Conservation (phyloP, 768 basidiomycete species). For the Candolleomyces aberdarensis region DNA sequence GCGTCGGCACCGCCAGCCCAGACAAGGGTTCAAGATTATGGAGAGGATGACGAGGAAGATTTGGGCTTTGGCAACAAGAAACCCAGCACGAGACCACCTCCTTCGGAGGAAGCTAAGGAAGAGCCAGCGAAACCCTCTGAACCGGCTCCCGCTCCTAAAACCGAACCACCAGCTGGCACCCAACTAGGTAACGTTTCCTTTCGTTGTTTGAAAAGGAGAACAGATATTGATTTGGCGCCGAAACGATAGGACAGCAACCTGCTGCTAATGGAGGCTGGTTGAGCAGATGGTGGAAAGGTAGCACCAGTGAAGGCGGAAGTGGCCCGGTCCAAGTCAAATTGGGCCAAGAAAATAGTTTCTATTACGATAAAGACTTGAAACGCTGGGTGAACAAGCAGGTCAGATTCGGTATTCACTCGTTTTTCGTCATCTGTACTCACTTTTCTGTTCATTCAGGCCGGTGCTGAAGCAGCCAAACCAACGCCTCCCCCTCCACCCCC, state of each 20-base stretch:
- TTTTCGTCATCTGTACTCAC: not conserved
- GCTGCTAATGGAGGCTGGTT: slow-evolving; percentile 66
- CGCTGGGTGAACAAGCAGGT: slow-evolving; percentile 97
- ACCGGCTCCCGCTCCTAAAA: slow-evolving; percentile 16
- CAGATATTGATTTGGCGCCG: not conserved
- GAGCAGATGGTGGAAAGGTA: slow-evolving; percentile 74
- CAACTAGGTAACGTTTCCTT: slow-evolving; percentile 23
- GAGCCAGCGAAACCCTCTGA: slow-evolving; percentile 11
- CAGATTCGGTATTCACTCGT: slow-evolving; percentile 10
- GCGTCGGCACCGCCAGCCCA: slow-evolving; percentile 16
- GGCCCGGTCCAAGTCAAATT: slow-evolving; percentile 89
- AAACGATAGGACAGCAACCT: not conserved
- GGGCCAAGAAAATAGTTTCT: slow-evolving; percentile 86
- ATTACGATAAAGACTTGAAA: slow-evolving; percentile 93
- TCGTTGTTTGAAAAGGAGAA: not conserved
- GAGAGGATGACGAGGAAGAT: slow-evolving; percentile 78
- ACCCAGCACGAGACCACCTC: slow-evolving; percentile 25
- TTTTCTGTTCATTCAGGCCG: slow-evolving; percentile 41
- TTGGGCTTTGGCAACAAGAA: slow-evolving; percentile 84
- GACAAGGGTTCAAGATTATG: slow-evolving; percentile 13
- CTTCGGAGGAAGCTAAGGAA: slow-evolving; percentile 23
- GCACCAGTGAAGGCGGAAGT: slow-evolving; percentile 42
- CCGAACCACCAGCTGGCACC: slow-evolving; percentile 3
- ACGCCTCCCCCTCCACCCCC: slow-evolving; percentile 63
- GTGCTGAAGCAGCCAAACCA: slow-evolving; percentile 51